phyloP scores from a whole-genome alignment of 352 stramenopile genomes.

The Globisporangium canariense region DNA sequence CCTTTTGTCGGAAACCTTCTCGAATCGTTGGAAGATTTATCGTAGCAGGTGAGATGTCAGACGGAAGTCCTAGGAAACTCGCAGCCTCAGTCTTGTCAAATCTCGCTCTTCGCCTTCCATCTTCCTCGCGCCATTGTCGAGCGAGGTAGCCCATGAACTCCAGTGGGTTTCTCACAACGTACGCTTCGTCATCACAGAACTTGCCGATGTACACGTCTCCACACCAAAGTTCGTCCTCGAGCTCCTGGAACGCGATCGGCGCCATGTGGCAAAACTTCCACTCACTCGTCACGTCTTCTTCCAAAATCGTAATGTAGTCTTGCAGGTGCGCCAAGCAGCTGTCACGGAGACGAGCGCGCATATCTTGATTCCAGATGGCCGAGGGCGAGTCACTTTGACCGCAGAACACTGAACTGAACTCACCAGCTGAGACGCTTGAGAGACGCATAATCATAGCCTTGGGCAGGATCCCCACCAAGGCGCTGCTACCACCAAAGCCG shows the following conservation, averaged over 20 bases:
- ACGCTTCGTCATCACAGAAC: slow-evolving; percentile 87
- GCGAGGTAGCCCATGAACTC: slow-evolving; percentile 84
- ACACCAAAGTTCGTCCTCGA: slow-evolving; percentile 92
- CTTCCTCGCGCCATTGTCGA: slow-evolving; percentile 78
- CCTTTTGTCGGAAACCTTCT: slow-evolving; percentile 52
- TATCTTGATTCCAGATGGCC: slow-evolving; percentile 93
- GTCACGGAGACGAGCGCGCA: slow-evolving; percentile 88
- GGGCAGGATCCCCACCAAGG: slow-evolving; percentile 86
- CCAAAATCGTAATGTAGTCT: slow-evolving; percentile 87
- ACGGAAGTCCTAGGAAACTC: slow-evolving; percentile 30
- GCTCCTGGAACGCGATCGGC: slow-evolving; percentile 83
- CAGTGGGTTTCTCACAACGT: slow-evolving; percentile 80
- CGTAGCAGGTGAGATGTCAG: slow-evolving; percentile 10
- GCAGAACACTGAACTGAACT: slow-evolving; percentile 89
- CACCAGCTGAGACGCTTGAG: slow-evolving; percentile 62
- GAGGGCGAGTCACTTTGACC: slow-evolving; percentile 84
- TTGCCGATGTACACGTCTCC: slow-evolving; percentile 92
- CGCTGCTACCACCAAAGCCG: slow-evolving; percentile 52
- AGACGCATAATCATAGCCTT: slow-evolving; percentile 90
- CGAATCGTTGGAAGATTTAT: slow-evolving; percentile 33
- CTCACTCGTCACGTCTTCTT: slow-evolving; percentile 82
- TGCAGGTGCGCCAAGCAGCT: slow-evolving; percentile 90
- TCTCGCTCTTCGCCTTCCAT: slow-evolving; percentile 23
- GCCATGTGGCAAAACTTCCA: slow-evolving; percentile 94
- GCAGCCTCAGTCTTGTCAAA: slow-evolving; percentile 40